phyloP scores from a whole-genome alignment of 2,329 filamentous ascomycete genomes.

The Lomentospora prolificans region DNA sequence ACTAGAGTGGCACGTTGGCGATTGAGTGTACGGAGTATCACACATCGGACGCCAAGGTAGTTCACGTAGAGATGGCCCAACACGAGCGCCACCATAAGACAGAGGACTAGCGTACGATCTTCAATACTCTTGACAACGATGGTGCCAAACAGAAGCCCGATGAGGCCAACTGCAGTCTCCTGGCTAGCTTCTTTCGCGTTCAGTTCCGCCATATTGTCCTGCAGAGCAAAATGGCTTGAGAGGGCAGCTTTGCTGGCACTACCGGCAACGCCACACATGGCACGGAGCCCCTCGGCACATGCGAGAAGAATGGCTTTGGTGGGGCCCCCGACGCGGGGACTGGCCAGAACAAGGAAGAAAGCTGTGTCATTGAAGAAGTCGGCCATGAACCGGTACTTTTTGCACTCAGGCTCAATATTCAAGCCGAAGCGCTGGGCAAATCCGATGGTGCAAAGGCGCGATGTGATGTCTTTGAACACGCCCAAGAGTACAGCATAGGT shows the following conservation, averaged over 20 bases:
- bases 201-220: constrained; percentile 81
- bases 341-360: constrained; percentile 77
- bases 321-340: constrained; percentile 55
- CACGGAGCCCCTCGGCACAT: constrained; percentile 39
- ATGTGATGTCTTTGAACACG: constrained; percentile 72
- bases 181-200: constrained; percentile 94
- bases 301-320: constrained; percentile 41
- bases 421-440: constrained; percentile 78
- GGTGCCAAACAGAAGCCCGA: constrained; percentile 80
- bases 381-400: constrained; percentile 76
- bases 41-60: constrained; percentile 72
- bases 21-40: constrained; percentile 77
- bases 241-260: constrained; percentile 84
- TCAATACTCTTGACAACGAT: constrained; percentile 69
- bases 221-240: constrained; percentile 81
- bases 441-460: constrained; percentile 72
- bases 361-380: constrained; percentile 83
- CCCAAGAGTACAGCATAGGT: constrained; percentile 75
- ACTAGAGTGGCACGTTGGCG: constrained; percentile 76
- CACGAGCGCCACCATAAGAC: constrained; percentile 60
- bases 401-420: constrained; percentile 81
- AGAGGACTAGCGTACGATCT: constrained; percentile 62
- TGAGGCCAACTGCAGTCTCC: constrained; percentile 81
- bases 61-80: constrained; percentile 74
- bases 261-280: constrained; percentile 80